Base-by-base conservation (phyloP, 805 yeast species). In the Metschnikowia picachoensis region DNA sequence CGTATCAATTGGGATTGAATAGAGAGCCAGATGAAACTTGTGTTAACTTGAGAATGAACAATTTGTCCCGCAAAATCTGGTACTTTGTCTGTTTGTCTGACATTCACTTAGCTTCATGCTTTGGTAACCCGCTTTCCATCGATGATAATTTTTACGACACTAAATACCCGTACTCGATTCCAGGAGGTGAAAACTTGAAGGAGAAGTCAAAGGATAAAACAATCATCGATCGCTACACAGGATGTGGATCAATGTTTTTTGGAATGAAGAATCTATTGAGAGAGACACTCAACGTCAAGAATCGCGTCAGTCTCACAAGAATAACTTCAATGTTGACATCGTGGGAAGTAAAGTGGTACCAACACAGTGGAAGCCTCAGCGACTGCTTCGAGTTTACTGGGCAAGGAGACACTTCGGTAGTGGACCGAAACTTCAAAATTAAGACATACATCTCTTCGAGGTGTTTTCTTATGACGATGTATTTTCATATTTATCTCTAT, bases 1-100 rank as follows among this genome's bases (percentile, higher is more conserved):
- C 84, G 0, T 72, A 78, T 44, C 73, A 83, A 33, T 72, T 83
- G 51, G 91, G 90, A 0, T 58, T 84, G 25, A 83, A 84, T 58
- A 70, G 89, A 53, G 90, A 84, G 51, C 89, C 90, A 0, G 74
- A 71, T 13, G 60, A 55, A 13, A 46, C 48, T 13, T 43, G 48
- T 30, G 49, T 49, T 4, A 54, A 59, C 37, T 55, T 54, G 48
- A 54, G 50, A 46, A 40, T 43, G 20, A 51, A 56, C 39, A 49
- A 56, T 43, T 47, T 64, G 20, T 50, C 58, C 10, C 44, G 68
- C 35, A 64, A 62, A 31, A 49, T 64, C 6, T 64, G 67, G 67
- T 33, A 43, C 27, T 48, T 48, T 27, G 34, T 64, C 10, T 47
- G 47, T 9, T 15, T 55, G 15, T 39, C 41, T 20, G 59, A 55